Percentiles rank a stretch among this genome's conserved stretches.
These are phyloP conservation scores for Botrytis hyacinthi DNA, from an alignment of 2,329 filamentous ascomycete species.

Conservation along the genomic window DNA sequence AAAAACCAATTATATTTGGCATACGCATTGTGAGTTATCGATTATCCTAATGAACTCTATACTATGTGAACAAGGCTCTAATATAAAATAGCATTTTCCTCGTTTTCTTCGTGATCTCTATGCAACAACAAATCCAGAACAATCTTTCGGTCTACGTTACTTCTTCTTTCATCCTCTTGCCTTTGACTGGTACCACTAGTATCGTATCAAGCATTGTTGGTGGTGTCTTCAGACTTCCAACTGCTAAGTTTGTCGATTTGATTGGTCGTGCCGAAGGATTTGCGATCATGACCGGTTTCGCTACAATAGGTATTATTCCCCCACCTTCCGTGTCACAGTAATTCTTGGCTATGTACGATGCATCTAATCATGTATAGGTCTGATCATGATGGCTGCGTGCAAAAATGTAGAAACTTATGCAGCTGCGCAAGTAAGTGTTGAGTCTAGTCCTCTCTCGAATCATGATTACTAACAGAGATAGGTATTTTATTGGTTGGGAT, in stretches of 20 bases:
- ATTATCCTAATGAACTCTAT: neutral
- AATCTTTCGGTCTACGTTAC: conserved; percentile 32
- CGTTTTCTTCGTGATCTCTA: conserved; percentile 34
- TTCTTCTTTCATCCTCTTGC: conserved; percentile 29
- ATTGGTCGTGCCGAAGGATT: conserved; percentile 67
- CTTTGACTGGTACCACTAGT: conserved; percentile 30
- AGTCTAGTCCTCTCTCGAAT: conserved; percentile 43
- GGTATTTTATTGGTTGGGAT: conserved; percentile 36
- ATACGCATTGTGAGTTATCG: conserved; percentile 29
- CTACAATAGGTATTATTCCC: conserved; percentile 42
- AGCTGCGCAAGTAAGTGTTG: conserved; percentile 59
- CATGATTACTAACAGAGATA: conserved; percentile 2
- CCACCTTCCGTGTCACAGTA: neutral
- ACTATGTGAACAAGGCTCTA: neutral
- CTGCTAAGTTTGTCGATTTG: conserved; percentile 66
- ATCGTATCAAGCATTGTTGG: conserved; percentile 36
- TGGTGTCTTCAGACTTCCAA: conserved; percentile 37
- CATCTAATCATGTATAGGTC: conserved; percentile 42
- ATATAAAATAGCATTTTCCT: conserved; percentile 28
- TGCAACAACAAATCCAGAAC: conserved; percentile 33
- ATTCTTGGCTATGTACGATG: neutral
- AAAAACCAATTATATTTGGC: conserved; percentile 31
- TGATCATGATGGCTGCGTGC: conserved; percentile 66
- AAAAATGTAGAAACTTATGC: conserved; percentile 59
- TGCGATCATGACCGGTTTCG: conserved; percentile 51